Evolutionary conservation across 2,329 filamentous ascomycete species (phyloP), one percentile per base, ranked within the genome.

Genomic region (Leptodontidium sp.): DNA sequence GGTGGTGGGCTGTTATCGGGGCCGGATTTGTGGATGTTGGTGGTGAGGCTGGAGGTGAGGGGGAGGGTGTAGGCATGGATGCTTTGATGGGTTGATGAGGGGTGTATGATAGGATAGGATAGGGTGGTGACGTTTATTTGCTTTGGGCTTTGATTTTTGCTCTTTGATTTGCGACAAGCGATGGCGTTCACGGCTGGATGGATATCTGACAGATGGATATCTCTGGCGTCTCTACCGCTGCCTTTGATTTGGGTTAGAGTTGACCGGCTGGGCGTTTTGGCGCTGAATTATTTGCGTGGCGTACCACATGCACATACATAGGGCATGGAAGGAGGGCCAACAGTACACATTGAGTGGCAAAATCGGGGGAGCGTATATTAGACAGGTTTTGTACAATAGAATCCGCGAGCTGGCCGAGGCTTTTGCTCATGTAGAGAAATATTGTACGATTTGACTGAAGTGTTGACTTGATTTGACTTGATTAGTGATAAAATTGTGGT

Each of bases 1-100:
- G 88, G 89, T 92, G 90, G 90, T 92, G 89, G 87, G 77, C 90
- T 63, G 83, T 85, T 26, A 82, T 86, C 0, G 85, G 83, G n/a
- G 57, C 29, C 35, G 45, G 55, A 21, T 35, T 47, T 26, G 2
- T 50, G 15, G 61, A 63, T 21, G 47, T 4, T 32, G 59, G 26
- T 11, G 63, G 64, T 11, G 32, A 35, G 43, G 43, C 24, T 26
- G 62, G 49, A 26, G 49, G 2, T 9, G 49, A 24, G 1, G 29
- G 15, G 9, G 40, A 21, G 14, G 40, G 26, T 14, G 17, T 7
- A 9, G 40, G 24, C n/a, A 24, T 24, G 24, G 45, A 49, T 24
- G 45, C 38, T 40, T 26, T 9, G 49, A 53, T 40, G 59, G 15
- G 61, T 17, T 38, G 21, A 12, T 14, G 61, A 26, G 14, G 5